phyloP scores from a whole-genome alignment of 208 protist species.

The Wallacemonas sp. region DNA sequence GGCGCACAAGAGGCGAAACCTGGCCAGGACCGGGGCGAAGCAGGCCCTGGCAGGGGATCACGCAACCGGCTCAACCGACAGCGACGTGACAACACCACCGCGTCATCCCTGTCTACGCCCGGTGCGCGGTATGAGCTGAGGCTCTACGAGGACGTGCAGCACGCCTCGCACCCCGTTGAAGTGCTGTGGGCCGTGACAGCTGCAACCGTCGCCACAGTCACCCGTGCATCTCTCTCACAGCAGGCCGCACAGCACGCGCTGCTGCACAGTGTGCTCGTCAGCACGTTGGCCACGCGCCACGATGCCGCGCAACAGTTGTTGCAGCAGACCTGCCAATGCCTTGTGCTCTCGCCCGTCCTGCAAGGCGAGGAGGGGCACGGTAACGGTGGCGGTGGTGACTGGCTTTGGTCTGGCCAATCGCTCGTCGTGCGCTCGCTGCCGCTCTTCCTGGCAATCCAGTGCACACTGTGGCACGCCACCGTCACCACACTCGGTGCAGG shows the following conservation, averaged over 20 bases:
- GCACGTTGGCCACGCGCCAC: background rate
- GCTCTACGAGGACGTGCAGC: conserved; percentile 3
- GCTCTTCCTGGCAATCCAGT: conserved; percentile 7
- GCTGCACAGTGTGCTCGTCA: background rate
- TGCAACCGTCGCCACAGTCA: background rate
- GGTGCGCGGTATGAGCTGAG: conserved; percentile 12
- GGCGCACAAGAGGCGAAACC: too few species aligned
- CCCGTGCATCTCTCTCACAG: background rate
- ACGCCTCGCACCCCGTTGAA: background rate
- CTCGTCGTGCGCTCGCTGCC: conserved; percentile 3
- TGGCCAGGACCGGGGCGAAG: background rate
- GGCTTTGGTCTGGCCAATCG: conserved; percentile 1
- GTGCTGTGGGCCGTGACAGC: background rate
- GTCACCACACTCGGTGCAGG: background rate
- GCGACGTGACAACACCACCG: background rate
- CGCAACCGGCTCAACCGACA: background rate
- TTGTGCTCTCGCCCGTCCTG: background rate
- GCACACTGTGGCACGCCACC: conserved; percentile 10
- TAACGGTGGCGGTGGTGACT: background rate
- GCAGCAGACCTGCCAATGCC: background rate
- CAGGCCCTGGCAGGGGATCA: background rate
- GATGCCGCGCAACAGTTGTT: background rate
- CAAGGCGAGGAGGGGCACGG: background rate
- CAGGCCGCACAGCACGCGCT: background rate
- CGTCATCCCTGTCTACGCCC: background rate